phyloP scores from a whole-genome alignment of 345 rosid genomes.

The Eucalyptus tenuipes region DNA sequence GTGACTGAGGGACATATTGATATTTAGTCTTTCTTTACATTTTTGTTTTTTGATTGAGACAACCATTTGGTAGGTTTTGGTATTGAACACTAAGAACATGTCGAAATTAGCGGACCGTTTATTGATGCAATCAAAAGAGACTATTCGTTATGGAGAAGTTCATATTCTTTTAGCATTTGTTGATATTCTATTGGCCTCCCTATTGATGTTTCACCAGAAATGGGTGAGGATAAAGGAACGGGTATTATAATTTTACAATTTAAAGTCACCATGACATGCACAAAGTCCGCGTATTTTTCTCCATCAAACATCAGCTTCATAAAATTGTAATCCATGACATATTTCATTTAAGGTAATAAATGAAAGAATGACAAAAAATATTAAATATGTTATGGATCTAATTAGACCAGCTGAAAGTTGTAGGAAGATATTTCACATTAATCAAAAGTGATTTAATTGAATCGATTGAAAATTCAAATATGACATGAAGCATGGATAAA shows the following conservation, averaged over 20 bases:
- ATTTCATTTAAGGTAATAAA: too few relatives aligned
- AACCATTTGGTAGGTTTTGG: neutral
- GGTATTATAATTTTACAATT: too few relatives aligned
- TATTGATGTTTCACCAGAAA: too few relatives aligned
- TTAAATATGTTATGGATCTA: too few relatives aligned
- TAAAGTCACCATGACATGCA: too few relatives aligned
- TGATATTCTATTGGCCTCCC: rapidly evolving
- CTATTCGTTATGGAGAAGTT: neutral
- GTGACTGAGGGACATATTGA: neutral
- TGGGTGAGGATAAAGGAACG: rapidly evolving
- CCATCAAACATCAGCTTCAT: neutral
- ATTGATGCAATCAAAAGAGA: neutral
- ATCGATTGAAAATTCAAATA: too few relatives aligned
- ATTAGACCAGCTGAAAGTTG: too few relatives aligned
- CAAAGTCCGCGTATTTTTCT: neutral
- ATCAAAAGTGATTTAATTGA: too few relatives aligned
- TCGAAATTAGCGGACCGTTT: rapidly evolving
- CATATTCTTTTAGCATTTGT: neutral
- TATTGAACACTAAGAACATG: rapidly evolving
- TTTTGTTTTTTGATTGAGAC: neutral
- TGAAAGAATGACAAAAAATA: neutral
- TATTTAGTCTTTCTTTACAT: neutral
- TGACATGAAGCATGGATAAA: too few relatives aligned
- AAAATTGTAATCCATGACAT: too few relatives aligned
- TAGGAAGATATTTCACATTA: too few relatives aligned